Percentiles rank a stretch among this genome's conserved stretches.
These are phyloP conservation scores for Cryptosporidium sp. DNA, from an alignment of 169 alveolate genomes.

Conservation along the genomic window DNA sequence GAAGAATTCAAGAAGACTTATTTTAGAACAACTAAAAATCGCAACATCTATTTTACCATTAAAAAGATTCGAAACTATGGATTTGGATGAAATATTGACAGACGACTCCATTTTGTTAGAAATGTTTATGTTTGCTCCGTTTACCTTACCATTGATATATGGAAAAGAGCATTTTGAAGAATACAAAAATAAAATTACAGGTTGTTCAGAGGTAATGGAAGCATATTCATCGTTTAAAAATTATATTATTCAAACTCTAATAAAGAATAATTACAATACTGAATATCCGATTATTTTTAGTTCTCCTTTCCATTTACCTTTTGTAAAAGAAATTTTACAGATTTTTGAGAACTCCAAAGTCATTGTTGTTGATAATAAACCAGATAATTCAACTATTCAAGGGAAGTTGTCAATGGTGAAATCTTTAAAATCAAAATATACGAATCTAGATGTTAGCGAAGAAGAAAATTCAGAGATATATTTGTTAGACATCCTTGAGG, in stretches of 20 bases:
- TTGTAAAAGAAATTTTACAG: conserved; percentile 26
- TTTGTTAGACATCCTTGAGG: conserved; percentile 9
- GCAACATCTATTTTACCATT: neutral
- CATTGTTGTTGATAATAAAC: conserved; percentile 7
- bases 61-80: neutral
- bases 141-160: conserved; percentile 13
- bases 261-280: conserved; percentile 4
- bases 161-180: conserved; percentile 3
- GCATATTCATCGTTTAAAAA: conserved; percentile 8
- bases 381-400: neutral
- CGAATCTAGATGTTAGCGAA: conserved; percentile 1
- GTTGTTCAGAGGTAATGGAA: neutral
- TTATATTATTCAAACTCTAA: neutral
- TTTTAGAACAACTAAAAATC: conserved; percentile 5
- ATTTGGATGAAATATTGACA: neutral
- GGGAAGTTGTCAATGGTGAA: neutral
- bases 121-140: conserved; percentile 41
- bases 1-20: conserved; percentile 8
- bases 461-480: neutral
- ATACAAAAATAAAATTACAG: conserved; percentile 3
- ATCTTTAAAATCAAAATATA: neutral
- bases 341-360: conserved; percentile 19
- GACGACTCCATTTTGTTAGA: conserved; percentile 44
- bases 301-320: conserved; percentile 50
- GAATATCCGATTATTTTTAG: conserved; percentile 30